These are phyloP conservation scores for Coleophoma eucalyptorum DNA, from an alignment of 2,329 filamentous ascomycete genomes.

Conservation along the genomic window DNA sequence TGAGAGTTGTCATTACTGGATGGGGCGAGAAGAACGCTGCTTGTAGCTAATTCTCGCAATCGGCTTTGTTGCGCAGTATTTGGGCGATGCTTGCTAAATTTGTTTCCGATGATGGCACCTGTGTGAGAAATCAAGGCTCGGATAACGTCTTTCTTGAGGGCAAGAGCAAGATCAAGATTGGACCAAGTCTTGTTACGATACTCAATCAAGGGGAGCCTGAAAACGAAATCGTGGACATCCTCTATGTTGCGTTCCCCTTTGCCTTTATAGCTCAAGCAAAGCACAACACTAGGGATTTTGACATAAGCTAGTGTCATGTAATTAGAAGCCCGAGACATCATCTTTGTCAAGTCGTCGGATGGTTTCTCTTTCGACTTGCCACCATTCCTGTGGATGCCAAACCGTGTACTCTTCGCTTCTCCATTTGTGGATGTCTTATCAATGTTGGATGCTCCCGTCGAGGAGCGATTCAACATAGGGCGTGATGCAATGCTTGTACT, in stretches of 20 bases:
- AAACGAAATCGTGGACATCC: slow-evolving; percentile 96
- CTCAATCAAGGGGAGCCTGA: slow-evolving; percentile 88
- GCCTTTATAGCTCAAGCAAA: slow-evolving; percentile 95
- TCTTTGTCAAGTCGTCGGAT: slow-evolving; percentile 89
- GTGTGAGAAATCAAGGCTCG: slow-evolving; percentile 92
- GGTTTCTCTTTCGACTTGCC: slow-evolving; percentile 53
- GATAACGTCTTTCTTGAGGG: slow-evolving; percentile 91
- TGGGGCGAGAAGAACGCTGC: slow-evolving; percentile 31
- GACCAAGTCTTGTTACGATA: slow-evolving; percentile 99
- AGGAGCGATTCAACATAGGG: slow-evolving; percentile 18
- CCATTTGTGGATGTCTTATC: slow-evolving; percentile 22
- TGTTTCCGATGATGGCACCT: slow-evolving; percentile 95
- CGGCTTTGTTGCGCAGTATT: slow-evolving; percentile 74
- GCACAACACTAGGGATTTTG: slow-evolving; percentile 89
- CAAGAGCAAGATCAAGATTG: slow-evolving; percentile 88
- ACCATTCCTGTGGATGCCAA: slow-evolving; percentile 45
- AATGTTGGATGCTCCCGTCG: slow-evolving; percentile 15
- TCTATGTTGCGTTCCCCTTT: slow-evolving; percentile 93
- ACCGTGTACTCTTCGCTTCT: slow-evolving; percentile 41
- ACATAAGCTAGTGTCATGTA: slow-evolving; percentile 98
- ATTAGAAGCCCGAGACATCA: slow-evolving; percentile 92
- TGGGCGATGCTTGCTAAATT: slow-evolving; percentile 85
- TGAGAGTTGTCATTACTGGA: slow-evolving; percentile 22
- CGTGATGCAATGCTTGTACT: slow-evolving; percentile 17
- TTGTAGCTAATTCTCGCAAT: slow-evolving; percentile 80